Conservation (phyloP, 106 monocot species). For the Narthecium ossifragum region DNA sequence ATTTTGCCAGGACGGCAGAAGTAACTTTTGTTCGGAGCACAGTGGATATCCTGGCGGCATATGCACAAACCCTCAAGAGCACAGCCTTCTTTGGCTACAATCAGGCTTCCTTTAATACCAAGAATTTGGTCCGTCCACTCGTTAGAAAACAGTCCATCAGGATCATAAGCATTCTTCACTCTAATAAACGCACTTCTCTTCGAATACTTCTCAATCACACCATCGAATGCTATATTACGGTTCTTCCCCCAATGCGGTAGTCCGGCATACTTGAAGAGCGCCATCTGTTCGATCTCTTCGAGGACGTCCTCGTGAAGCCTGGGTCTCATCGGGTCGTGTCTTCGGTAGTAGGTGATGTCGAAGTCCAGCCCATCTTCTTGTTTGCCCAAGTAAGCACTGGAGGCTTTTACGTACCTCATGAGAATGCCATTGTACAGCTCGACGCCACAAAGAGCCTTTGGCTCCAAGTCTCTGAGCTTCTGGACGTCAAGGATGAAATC, state of each 20-base stretch:
- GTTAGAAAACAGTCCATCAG: constrained; percentile 45
- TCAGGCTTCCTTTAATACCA: constrained; percentile 35
- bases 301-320: constrained; percentile 42
- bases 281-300: constrained; percentile 89
- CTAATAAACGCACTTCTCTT: constrained; percentile 19
- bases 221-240: constrained; percentile 46
- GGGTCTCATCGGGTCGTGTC: constrained; percentile 36
- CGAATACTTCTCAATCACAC: constrained; percentile 33
- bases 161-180: constrained; percentile 48
- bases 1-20: constrained; percentile 43
- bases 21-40: constrained; percentile 38
- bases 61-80: constrained; percentile 61
- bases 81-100: constrained; percentile 38
- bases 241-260: constrained; percentile 85
- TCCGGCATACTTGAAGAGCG: constrained; percentile 58
- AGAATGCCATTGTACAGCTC: constrained; percentile 46
- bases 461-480: constrained; percentile 27
- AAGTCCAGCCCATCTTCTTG: constrained; percentile 34
- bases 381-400: constrained; percentile 46
- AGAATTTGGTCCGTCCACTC: constrained; percentile 74
- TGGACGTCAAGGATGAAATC: constrained; percentile 55
- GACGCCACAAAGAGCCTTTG: constrained; percentile 33
- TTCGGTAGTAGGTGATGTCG: constrained; percentile 58
- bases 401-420: constrained; percentile 41
- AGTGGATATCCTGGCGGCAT: constrained; percentile 41